Evolutionary conservation across 78 protist genomes (phyloP).

Genomic region (slime mould (Dictyostelium discoideum)): dicty_2.7 NC_007090.3:428001-428500

Average conservation of each 20-base stretch:
- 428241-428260: slow-evolving; percentile 58
- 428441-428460: slow-evolving; percentile 18
- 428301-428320: slow-evolving; percentile 43
- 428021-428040: background rate
- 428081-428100: background rate
- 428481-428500: slow-evolving; percentile 68
- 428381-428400: background rate
- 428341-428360: slow-evolving; percentile 46
- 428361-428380: slow-evolving; percentile 30
- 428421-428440: slow-evolving; percentile 42
- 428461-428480: slow-evolving; percentile 45
- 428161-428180: background rate
- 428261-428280: slow-evolving; percentile 44
- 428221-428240: slow-evolving; percentile 47
- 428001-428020: background rate
- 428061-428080: background rate
- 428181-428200: background rate
- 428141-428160: background rate
- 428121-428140: no score
- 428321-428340: slow-evolving; percentile 40
- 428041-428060: background rate
- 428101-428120: no score
- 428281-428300: slow-evolving; percentile 41
- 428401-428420: slow-evolving; percentile 56
- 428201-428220: slow-evolving; percentile 36